A percentile compares a stretch with the other conserved stretches of the same genome.
phyloP scores from a whole-genome alignment of 106 monocot genomes.

The Ottelia alismoides region DNA sequence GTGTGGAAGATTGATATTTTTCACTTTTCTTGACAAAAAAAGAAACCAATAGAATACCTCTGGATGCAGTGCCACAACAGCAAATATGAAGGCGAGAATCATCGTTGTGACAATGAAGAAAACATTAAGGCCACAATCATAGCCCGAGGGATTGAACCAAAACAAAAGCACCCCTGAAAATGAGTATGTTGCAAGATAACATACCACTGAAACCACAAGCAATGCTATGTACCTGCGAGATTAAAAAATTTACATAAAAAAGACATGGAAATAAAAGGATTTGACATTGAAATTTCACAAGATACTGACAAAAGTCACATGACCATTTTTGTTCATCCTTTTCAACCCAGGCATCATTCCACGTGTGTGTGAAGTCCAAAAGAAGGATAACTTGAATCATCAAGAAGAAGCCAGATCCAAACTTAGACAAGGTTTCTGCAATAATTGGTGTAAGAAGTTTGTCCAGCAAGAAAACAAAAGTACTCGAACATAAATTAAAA shows the following conservation, averaged over 20 bases:
- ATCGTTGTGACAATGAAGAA: constrained; percentile 82
- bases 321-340: constrained; percentile 95
- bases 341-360: constrained; percentile 96
- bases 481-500: too few species aligned
- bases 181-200: constrained; percentile 76
- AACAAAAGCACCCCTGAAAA: constrained; percentile 91
- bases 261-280: neutral
- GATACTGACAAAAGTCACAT: neutral
- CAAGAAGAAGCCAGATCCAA: constrained; percentile 96
- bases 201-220: constrained; percentile 75
- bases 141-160: constrained; percentile 93
- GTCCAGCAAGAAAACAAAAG: too few species aligned
- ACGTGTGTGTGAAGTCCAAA: constrained; percentile 92
- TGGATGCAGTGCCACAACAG: constrained; percentile 84
- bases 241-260: neutral
- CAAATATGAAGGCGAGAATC: constrained; percentile 76
- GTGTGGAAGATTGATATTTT: too few species aligned
- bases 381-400: constrained; percentile 96
- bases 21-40: too few species aligned
- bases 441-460: too few species aligned
- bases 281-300: neutral
- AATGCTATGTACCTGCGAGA: constrained; percentile 73
- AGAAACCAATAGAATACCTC: too few species aligned
- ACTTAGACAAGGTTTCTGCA: constrained; percentile 88
- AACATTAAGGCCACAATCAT: constrained; percentile 88